phyloP scores from a whole-genome alignment of 1,139 yeast species.

The Saccharomyces hybrid region DNA sequence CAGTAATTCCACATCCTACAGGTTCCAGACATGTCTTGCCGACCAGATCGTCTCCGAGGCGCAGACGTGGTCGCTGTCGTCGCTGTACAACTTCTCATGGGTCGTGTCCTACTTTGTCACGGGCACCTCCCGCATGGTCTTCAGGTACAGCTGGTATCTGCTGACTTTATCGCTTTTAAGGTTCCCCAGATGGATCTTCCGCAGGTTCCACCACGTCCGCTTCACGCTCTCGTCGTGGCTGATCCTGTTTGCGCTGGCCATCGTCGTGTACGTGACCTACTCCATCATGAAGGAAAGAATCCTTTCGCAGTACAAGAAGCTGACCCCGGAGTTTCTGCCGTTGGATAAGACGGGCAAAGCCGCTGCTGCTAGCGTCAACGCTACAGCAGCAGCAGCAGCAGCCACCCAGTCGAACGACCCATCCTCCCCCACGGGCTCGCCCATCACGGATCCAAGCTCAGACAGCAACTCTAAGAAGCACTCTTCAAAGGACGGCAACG shows the following conservation, averaged over 20 bases:
- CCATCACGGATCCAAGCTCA: neutral
- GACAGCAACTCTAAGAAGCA: neutral
- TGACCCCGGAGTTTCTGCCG: constrained; percentile 7
- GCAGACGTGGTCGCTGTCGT: constrained; percentile 3
- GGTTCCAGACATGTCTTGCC: neutral
- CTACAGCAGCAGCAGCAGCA: neutral
- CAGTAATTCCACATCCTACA: neutral
- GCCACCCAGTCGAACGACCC: neutral
- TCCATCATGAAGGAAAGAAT: constrained; percentile 14
- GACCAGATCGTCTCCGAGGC: neutral
- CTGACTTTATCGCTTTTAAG: constrained; percentile 9
- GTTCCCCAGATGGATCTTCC: constrained; percentile 12
- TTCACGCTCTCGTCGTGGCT: constrained; percentile 12
- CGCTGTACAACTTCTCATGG: constrained; percentile 3
- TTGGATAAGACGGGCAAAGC: constrained; percentile 5
- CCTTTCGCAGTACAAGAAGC: constrained; percentile 13
- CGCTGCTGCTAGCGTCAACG: neutral
- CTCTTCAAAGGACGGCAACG: constrained; percentile 2
- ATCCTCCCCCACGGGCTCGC: neutral
- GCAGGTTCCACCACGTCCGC: constrained; percentile 10
- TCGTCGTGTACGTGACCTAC: constrained; percentile 9
- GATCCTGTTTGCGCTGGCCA: constrained; percentile 8
- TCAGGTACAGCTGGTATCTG: constrained; percentile 4
- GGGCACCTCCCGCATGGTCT: constrained; percentile 3
- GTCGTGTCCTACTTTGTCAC: constrained; percentile 3